Evolutionary conservation across 2,329 filamentous ascomycete species (phyloP).

Genomic region (Bertia moriformis): DNA sequence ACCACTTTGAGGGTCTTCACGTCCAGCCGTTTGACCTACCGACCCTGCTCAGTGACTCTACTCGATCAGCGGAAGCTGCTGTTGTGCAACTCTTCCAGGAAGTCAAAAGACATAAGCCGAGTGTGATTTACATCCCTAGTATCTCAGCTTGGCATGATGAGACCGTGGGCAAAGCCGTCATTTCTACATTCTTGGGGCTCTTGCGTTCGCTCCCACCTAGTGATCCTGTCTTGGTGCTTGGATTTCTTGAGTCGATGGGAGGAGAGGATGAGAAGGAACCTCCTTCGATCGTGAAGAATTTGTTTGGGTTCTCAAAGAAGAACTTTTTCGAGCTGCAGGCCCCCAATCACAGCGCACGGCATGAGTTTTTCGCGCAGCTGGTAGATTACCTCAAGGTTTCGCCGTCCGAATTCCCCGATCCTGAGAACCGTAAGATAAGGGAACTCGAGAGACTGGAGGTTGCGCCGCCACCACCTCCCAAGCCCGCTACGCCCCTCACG

Average conservation of each 20-base stretch:
- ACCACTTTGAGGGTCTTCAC: constrained; percentile 84
- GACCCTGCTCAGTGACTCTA: constrained; percentile 43
- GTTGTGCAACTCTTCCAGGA: constrained; percentile 84
- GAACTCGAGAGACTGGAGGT: constrained; percentile 63
- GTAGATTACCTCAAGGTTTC: constrained; percentile 64
- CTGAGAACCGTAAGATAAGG: constrained; percentile 72
- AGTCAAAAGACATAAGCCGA: constrained; percentile 85
- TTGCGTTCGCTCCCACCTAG: constrained; percentile 60
- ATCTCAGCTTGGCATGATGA: constrained; percentile 73
- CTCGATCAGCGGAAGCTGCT: constrained; percentile 63
- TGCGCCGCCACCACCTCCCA: constrained; percentile 57
- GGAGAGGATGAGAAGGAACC: constrained; percentile 46
- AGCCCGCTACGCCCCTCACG: constrained; percentile 31
- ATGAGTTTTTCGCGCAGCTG: constrained; percentile 66
- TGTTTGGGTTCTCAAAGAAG: constrained; percentile 75
- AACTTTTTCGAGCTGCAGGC: constrained; percentile 47
- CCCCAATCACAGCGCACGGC: constrained; percentile 37
- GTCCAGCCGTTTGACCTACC: constrained; percentile 89
- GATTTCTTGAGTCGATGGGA: constrained; percentile 77
- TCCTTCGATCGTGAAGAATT: constrained; percentile 49
- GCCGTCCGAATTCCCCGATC: constrained; percentile 76
- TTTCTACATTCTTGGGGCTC: constrained; percentile 60
- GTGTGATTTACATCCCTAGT: constrained; percentile 85
- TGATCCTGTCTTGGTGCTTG: constrained; percentile 76
- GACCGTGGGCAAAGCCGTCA: constrained; percentile 45